Evolutionary conservation across 2,329 filamentous ascomycete species (phyloP).

Genomic region (Ophiocordyceps camponoti-saundersi): DNA sequence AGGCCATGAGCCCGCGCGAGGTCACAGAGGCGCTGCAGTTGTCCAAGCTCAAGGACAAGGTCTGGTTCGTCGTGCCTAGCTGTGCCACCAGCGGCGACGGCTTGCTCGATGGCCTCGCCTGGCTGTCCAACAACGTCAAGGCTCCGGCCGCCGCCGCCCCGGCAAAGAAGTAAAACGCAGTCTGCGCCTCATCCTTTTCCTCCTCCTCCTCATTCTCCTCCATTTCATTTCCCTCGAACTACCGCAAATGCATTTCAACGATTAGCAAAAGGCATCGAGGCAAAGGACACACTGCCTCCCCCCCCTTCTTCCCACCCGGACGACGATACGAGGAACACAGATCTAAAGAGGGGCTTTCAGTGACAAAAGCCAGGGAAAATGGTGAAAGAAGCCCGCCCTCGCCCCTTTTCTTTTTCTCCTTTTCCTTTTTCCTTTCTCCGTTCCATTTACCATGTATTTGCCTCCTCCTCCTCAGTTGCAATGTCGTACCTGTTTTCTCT

Average conservation of each 20-base stretch:
- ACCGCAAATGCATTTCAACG: too few species aligned
- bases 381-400: background rate
- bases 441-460: background rate
- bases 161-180: constrained; percentile 31
- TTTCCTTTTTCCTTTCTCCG: constrained; percentile 1
- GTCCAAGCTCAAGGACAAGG: constrained; percentile 62
- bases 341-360: too few species aligned
- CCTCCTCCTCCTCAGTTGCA: background rate
- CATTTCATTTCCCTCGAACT: too few species aligned
- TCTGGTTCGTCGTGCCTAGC: constrained; percentile 73
- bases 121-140: constrained; percentile 77
- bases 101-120: constrained; percentile 64
- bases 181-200: constrained; percentile 1
- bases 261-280: too few species aligned
- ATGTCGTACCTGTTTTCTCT: constrained; percentile 1
- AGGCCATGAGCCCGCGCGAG: constrained; percentile 65
- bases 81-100: constrained; percentile 71
- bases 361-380: background rate
- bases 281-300: too few species aligned
- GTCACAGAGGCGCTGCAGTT: constrained; percentile 65
- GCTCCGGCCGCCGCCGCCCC: constrained; percentile 33
- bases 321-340: too few species aligned
- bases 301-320: too few species aligned
- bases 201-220: background rate
- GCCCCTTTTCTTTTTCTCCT: background rate